These are phyloP conservation scores for Avena eriantha DNA, from an alignment of 176 grass and related monocot species.

Conservation along the genomic window DNA sequence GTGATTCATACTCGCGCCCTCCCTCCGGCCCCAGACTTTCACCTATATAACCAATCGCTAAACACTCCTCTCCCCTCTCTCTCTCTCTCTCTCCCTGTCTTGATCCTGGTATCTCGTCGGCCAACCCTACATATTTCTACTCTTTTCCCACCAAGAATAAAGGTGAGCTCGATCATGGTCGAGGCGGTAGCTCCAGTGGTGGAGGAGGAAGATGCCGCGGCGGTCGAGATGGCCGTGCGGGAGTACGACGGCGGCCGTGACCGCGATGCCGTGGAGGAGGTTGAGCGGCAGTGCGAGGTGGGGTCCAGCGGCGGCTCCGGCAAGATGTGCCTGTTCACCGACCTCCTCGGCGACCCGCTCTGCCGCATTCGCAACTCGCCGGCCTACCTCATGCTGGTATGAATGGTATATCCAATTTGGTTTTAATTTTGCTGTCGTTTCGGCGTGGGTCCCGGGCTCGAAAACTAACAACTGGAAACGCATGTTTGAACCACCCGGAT, in stretches of 20 bases:
- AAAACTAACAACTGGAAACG: slow-evolving; percentile 41
- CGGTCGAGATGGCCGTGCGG: slow-evolving; percentile 36
- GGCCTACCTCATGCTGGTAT: slow-evolving; percentile 88
- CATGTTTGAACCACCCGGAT: slow-evolving; percentile 45
- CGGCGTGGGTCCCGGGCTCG: slow-evolving; percentile 41
- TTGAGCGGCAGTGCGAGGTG: slow-evolving; percentile 88
- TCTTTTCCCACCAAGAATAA: neutral
- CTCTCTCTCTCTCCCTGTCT: neutral
- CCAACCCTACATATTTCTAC: neutral
- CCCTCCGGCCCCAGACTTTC: neutral
- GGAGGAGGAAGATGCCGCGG: slow-evolving; percentile 8
- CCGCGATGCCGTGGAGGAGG: slow-evolving; percentile 57
- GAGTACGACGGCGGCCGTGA: slow-evolving; percentile 61
- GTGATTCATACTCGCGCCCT: slow-evolving; percentile 44
- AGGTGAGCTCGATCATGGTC: slow-evolving; percentile 20
- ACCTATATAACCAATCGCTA: slow-evolving; percentile 23
- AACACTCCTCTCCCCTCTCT: neutral
- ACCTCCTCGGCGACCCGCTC: slow-evolving; percentile 93
- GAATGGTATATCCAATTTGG: slow-evolving; percentile 16
- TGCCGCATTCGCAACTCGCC: slow-evolving; percentile 93
- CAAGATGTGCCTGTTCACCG: slow-evolving; percentile 89
- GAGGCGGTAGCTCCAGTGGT: neutral
- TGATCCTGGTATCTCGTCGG: neutral
- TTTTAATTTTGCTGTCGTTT: slow-evolving; percentile 12
- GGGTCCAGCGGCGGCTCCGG: slow-evolving; percentile 55